Evolutionary conservation across 257 asterid genomes (phyloP).

Genomic region (Mitragyna speciosa): DNA sequence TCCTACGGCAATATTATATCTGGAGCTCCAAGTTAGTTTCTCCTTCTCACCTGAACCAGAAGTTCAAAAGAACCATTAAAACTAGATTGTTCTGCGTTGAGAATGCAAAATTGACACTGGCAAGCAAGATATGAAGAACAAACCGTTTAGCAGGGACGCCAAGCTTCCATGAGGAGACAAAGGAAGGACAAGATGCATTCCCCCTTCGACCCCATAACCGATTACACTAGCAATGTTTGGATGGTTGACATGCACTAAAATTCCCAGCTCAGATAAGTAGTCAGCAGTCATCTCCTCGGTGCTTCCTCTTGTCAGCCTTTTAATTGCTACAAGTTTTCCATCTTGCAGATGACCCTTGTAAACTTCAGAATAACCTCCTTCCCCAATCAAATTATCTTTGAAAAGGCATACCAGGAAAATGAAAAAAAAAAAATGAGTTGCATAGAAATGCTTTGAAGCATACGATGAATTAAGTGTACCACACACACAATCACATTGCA

Average conservation of each 20-base stretch:
- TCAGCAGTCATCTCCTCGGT: conserved; percentile 92
- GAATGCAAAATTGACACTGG: conserved; percentile 1
- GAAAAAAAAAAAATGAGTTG: not conserved
- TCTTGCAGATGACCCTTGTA: conserved; percentile 79
- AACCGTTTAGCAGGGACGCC: conserved; percentile 70
- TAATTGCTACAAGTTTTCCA: conserved; percentile 79
- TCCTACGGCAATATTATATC: conserved; percentile 77
- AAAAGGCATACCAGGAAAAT: not conserved
- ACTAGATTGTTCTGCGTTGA: conserved; percentile 2
- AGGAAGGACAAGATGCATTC: conserved; percentile 98
- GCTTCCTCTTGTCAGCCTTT: conserved; percentile 79
- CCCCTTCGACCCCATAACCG: conserved; percentile 97
- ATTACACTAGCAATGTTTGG: conserved; percentile 81
- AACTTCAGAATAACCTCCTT: conserved; percentile 95
- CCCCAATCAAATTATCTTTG: conserved; percentile 80
- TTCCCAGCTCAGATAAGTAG: conserved; percentile 90
- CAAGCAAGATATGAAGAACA: conserved; percentile 15
- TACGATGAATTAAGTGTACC: not conserved
- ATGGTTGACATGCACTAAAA: conserved; percentile 89
- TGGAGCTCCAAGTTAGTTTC: conserved; percentile 52
- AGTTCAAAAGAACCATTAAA: conserved; percentile 12
- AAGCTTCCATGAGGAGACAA: conserved; percentile 92
- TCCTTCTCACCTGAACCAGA: conserved; percentile 48
- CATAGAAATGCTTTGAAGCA: not conserved
- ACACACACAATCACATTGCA: not conserved